Conservation (phyloP, 2,329 filamentous ascomycete genomes). For the Fusarium agapanthi region DNA sequence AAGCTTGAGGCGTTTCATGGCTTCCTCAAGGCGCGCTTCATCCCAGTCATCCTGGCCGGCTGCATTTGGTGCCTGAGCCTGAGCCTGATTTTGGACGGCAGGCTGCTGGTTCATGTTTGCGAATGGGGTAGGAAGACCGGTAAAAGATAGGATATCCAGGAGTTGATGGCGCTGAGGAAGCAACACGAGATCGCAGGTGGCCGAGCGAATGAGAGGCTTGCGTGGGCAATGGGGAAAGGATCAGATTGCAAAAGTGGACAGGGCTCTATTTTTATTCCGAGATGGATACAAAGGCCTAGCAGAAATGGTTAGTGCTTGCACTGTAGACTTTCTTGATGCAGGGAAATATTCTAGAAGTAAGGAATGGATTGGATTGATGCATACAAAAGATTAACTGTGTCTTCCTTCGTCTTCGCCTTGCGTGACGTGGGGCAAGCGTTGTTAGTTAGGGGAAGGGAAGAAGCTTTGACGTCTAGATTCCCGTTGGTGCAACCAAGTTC, state of each 20-base stretch:
- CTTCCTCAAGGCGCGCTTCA: constrained; percentile 59
- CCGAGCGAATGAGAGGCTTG: constrained; percentile 13
- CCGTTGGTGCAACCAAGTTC: constrained; percentile 25
- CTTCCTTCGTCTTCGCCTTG: constrained; percentile 21
- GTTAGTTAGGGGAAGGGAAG: constrained; percentile 12
- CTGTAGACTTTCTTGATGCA: constrained; percentile 1
- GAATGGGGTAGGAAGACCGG: constrained; percentile 6
- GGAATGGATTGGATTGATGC: constrained; percentile 4
- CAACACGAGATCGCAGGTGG: constrained; percentile 27
- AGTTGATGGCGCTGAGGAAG: constrained; percentile 15
- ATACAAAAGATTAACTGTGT: constrained; percentile 16
- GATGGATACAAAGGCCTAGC: background rate
- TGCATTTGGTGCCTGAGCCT: constrained; percentile 29
- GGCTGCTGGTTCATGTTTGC: constrained; percentile 36
- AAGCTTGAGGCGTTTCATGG: constrained; percentile 60
- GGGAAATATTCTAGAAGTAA: constrained; percentile 36
- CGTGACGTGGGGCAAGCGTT: constrained; percentile 31
- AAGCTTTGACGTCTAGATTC: constrained; percentile 36
- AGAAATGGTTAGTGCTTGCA: background rate
- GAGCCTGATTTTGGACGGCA: constrained; percentile 23
- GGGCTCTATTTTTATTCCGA: constrained; percentile 17
- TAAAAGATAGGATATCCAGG: constrained; percentile 5
- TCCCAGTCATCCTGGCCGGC: constrained; percentile 51
- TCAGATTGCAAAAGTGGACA: constrained; percentile 11
- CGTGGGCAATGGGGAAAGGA: constrained; percentile 9